Percentiles rank a stretch among this genome's conserved stretches.
Evolutionary conservation across 139 green algal genomes (phyloP).

Genomic region (Chlamydomonas sphaeroides): DNA sequence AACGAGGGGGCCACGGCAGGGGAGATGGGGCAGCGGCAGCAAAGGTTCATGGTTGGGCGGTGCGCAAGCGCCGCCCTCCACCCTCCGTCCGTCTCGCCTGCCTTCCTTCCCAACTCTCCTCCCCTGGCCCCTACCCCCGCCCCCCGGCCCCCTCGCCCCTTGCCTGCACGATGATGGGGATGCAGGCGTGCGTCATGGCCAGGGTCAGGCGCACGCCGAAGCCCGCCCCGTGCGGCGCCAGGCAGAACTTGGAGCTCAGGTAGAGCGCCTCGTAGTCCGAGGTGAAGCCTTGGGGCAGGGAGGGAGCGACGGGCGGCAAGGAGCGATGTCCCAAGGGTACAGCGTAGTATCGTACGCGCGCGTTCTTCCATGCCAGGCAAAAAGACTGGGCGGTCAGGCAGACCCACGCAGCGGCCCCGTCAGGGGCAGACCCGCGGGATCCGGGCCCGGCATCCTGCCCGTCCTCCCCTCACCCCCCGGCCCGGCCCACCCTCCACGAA

Average conservation of each 20-base stretch:
- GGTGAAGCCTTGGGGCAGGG: background rate
- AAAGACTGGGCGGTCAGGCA: background rate
- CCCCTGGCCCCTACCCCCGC: too few species aligned
- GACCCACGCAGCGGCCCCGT: too few species aligned
- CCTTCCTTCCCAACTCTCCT: too few species aligned
- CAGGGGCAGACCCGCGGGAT: background rate
- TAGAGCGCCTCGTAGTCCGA: conserved; percentile 41
- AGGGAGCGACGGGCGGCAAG: background rate
- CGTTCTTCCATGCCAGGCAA: background rate
- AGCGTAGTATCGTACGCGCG: background rate
- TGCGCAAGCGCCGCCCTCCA: too few species aligned
- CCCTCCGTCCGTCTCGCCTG: too few species aligned
- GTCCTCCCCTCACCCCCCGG: background rate
- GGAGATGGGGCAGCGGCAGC: too few species aligned
- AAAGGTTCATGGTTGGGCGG: too few species aligned
- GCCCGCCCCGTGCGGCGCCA: conserved; percentile 55
- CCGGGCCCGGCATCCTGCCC: background rate
- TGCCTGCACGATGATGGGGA: conserved; percentile 70
- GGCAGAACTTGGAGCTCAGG: conserved; percentile 57
- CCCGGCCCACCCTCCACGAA: too few species aligned
- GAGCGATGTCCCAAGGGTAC: too few species aligned
- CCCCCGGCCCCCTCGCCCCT: too few species aligned
- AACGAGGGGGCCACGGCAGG: too few species aligned
- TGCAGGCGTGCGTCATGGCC: conserved; percentile 58
- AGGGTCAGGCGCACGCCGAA: conserved; percentile 59